phyloP scores from a whole-genome alignment of 257 asterid genomes.

The Penstemon newberryi region DNA sequence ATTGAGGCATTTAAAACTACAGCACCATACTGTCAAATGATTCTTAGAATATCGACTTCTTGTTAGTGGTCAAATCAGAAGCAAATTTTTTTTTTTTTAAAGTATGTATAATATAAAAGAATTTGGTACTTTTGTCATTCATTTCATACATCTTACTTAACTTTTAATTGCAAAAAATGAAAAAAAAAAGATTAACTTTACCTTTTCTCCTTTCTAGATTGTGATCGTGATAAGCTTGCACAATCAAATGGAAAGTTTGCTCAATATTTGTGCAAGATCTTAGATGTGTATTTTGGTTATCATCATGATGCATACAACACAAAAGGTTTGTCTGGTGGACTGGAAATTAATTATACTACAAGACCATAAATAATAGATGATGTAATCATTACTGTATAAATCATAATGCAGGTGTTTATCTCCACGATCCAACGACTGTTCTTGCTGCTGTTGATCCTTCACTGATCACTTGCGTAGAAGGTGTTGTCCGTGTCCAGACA shows the following conservation, averaged over 20 bases:
- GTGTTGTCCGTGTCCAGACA: conserved; percentile 88
- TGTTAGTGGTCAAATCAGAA: not conserved
- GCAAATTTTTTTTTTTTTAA: too few relatives aligned
- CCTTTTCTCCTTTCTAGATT: conserved; percentile 42
- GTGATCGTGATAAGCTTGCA: conserved; percentile 69
- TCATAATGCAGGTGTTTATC: conserved; percentile 76
- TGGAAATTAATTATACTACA: conserved; percentile 5
- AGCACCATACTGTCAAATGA: too few relatives aligned
- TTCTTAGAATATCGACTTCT: not conserved
- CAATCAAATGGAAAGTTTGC: conserved; percentile 71
- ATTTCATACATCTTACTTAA: conserved; percentile 6
- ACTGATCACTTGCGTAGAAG: conserved; percentile 77
- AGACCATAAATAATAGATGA: conserved; percentile 14
- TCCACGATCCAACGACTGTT: conserved; percentile 88
- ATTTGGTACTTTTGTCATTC: not conserved
- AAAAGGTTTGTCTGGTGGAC: conserved; percentile 55
- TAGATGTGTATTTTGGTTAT: conserved; percentile 77
- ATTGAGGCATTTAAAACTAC: not conserved
- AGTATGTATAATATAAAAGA: not conserved
- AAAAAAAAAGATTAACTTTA: conserved; percentile 4
- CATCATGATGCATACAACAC: conserved; percentile 84
- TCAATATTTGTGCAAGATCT: conserved; percentile 73
- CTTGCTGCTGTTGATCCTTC: conserved; percentile 93
- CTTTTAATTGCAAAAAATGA: not conserved
- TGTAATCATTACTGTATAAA: conserved; percentile 11